Conservation (phyloP, 148 eudicot species). For the Rhododendron simsii region DNA sequence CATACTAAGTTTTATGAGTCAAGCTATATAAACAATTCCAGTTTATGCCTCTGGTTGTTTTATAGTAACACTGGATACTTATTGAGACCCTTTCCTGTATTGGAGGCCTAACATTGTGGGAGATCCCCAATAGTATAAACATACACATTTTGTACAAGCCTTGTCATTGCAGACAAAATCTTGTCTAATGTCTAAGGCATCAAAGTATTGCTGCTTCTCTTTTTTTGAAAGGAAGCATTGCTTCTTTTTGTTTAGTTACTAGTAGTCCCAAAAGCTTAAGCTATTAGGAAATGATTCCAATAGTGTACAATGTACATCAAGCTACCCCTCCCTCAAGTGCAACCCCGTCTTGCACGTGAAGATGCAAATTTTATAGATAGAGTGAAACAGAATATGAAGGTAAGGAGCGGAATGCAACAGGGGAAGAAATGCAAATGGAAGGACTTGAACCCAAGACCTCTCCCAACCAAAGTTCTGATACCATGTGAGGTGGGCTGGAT, state of each 20-base stretch:
- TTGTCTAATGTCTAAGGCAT: neutral
- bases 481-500: neutral
- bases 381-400: no score
- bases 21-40: neutral
- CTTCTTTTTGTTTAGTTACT: neutral
- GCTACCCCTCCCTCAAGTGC: no score
- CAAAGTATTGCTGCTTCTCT: neutral
- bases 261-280: no score
- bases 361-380: no score
- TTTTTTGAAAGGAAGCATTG: neutral
- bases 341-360: no score
- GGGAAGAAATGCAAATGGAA: no score
- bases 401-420: no score
- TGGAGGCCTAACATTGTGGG: neutral
- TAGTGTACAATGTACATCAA: no score
- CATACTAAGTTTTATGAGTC: neutral
- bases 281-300: no score
- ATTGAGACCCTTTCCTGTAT: neutral
- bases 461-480: no score
- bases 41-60: neutral
- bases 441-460: no score
- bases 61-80: neutral
- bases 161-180: neutral
- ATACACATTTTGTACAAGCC: neutral
- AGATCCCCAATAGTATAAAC: neutral